Conservation (phyloP, 2,329 filamentous ascomycete genomes). For the Karstenula rhodostoma region DNA sequence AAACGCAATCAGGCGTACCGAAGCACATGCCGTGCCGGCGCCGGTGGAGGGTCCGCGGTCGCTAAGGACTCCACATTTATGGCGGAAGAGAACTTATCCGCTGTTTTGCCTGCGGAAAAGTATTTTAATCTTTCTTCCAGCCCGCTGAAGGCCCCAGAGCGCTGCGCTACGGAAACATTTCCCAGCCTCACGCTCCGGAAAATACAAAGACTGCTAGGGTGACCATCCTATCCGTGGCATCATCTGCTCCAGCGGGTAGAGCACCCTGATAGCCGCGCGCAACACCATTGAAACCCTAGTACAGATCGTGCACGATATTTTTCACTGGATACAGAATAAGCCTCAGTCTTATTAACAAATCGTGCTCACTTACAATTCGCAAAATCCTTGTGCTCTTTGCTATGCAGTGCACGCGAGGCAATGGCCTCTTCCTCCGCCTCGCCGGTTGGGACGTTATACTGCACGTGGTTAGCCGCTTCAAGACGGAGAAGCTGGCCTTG, state of each 20-base stretch:
- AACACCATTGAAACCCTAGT: constrained; percentile 23
- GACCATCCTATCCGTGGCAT: too few relatives aligned
- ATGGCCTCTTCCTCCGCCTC: constrained; percentile 49
- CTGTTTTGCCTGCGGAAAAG: constrained; percentile 1
- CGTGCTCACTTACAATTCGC: constrained; percentile 35
- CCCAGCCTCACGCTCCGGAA: neutral
- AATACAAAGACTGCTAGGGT: neutral
- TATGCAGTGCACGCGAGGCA: constrained; percentile 43
- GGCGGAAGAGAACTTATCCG: constrained; percentile 41
- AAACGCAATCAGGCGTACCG: constrained; percentile 36
- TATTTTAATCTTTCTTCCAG: neutral
- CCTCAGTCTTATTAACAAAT: constrained; percentile 16
- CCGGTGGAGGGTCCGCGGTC: constrained; percentile 33
- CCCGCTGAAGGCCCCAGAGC: neutral
- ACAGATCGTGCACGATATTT: constrained; percentile 42
- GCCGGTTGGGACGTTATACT: constrained; percentile 48
- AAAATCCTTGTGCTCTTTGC: constrained; percentile 49
- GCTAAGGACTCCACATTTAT: constrained; percentile 34
- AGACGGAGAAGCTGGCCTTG: neutral
- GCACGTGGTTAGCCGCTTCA: constrained; percentile 21
- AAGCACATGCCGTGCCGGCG: constrained; percentile 44
- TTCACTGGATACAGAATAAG: constrained; percentile 31
- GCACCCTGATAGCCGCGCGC: neutral
- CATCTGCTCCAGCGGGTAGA: neutral
- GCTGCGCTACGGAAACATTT: constrained; percentile 9